A percentile compares a stretch with the other conserved stretches of the same genome.
phyloP scores from a whole-genome alignment of 345 rosid species.

The Lumnitzera racemosa region DNA sequence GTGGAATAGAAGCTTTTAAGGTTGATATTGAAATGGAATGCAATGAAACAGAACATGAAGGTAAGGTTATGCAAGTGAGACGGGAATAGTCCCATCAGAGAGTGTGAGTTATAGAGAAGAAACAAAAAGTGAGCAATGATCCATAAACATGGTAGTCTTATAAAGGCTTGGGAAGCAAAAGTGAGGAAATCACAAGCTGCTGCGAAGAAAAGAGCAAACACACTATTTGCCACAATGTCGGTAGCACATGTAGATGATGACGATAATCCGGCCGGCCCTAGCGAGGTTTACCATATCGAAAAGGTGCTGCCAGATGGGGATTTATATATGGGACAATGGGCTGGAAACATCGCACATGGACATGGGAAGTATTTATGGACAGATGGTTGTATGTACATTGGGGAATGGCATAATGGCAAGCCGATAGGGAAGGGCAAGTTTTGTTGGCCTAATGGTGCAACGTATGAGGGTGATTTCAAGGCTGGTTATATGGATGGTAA shows the following conservation, averaged over 20 bases:
- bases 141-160: conserved; percentile 19
- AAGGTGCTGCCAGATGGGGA: conserved; percentile 58
- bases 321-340: conserved; percentile 81
- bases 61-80: no score
- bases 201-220: conserved; percentile 31
- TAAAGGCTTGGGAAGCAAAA: conserved; percentile 40
- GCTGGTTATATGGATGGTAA: conserved; percentile 84
- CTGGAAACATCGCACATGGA: conserved; percentile 64
- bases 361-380: conserved; percentile 84
- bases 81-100: no score
- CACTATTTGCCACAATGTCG: conserved; percentile 47
- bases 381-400: conserved; percentile 91
- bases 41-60: no score
- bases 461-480: conserved; percentile 94
- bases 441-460: conserved; percentile 90
- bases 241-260: conserved; percentile 93
- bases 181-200: conserved; percentile 29
- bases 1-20: no score
- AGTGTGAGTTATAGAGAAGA: neutral
- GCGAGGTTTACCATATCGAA: conserved; percentile 43
- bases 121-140: conserved; percentile 3
- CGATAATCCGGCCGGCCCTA: conserved; percentile 26
- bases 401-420: conserved; percentile 76
- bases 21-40: no score
- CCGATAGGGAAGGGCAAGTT: conserved; percentile 78